These are phyloP conservation scores for Botryobasidium botryosum DNA, from an alignment of 768 basidiomycete species.

Conservation along the genomic window DNA sequence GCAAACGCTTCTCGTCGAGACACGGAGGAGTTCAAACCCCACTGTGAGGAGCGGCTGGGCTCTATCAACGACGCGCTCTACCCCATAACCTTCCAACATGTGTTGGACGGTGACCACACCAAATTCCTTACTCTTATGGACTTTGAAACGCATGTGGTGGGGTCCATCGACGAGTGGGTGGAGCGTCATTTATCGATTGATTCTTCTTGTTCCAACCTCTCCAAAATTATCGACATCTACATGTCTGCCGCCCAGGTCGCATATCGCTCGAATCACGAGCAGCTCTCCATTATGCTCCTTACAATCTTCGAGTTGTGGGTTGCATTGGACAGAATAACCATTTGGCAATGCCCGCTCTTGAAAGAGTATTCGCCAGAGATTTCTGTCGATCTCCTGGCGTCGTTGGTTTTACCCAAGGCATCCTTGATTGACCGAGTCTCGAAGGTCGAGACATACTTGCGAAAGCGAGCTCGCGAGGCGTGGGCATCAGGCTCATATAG, in stretches of 20 bases:
- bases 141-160: background rate
- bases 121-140: background rate
- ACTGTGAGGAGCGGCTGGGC: too few species aligned
- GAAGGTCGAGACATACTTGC: conserved; percentile 20
- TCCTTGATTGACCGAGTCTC: conserved; percentile 18
- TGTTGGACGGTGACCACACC: background rate
- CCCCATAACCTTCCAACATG: background rate
- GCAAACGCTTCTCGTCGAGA: too few species aligned
- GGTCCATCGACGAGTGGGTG: background rate
- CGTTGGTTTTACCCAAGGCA: conserved; percentile 25
- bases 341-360: conserved; percentile 24
- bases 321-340: conserved; percentile 25
- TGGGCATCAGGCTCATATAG: conserved; percentile 5
- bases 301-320: conserved; percentile 33
- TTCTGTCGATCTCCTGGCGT: conserved; percentile 22
- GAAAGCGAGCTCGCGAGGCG: conserved; percentile 15
- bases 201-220: background rate
- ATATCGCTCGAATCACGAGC: conserved; percentile 8
- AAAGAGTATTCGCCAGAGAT: conserved; percentile 31
- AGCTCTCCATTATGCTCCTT: conserved; percentile 26
- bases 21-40: too few species aligned
- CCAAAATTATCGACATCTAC: background rate
- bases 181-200: background rate
- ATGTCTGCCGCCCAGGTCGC: background rate
- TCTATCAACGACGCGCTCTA: background rate